Conservation (phyloP, 2,329 filamentous ascomycete species). For the Ophiostoma populinum region DNA sequence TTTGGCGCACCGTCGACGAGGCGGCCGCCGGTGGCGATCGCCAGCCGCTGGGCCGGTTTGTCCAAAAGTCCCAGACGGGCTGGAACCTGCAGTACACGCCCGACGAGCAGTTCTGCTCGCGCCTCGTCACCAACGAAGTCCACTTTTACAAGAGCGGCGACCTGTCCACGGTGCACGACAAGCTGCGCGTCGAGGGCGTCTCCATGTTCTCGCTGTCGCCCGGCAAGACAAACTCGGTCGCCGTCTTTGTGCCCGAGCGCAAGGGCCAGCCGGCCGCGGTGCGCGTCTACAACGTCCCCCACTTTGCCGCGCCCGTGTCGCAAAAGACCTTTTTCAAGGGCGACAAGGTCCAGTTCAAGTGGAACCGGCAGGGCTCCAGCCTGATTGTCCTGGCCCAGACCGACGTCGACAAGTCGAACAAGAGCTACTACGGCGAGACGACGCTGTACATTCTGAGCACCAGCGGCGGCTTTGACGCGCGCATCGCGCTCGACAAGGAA, state of each 20-base stretch:
- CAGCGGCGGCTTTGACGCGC: conserved; percentile 80
- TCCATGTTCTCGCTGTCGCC: conserved; percentile 78
- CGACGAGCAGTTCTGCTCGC: conserved; percentile 86
- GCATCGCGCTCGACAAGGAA: conserved; percentile 86
- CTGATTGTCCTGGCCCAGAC: conserved; percentile 92
- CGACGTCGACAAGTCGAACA: conserved; percentile 93
- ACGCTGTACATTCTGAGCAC: conserved; percentile 90
- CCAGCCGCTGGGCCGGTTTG: conserved; percentile 69
- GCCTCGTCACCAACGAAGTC: conserved; percentile 89
- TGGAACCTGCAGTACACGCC: conserved; percentile 96
- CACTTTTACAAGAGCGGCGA: conserved; percentile 90
- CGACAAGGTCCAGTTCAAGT: conserved; percentile 96
- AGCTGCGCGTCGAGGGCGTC: conserved; percentile 81
- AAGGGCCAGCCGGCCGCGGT: conserved; percentile 92
- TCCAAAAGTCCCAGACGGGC: conserved; percentile 87
- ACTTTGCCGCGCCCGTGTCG: conserved; percentile 67
- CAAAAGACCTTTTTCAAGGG: conserved; percentile 99
- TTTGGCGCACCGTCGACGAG: conserved; percentile 75
- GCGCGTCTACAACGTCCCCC: conserved; percentile 84
- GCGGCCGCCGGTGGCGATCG: conserved; percentile 46
- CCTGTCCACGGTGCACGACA: conserved; percentile 80
- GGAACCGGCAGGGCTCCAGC: conserved; percentile 84
- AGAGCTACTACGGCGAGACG: conserved; percentile 98
- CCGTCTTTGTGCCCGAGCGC: conserved; percentile 87
- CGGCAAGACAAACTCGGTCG: conserved; percentile 78